Conservation (phyloP, 192 early-diverging fungal genomes). For the Dissophora globulifera region DNA sequence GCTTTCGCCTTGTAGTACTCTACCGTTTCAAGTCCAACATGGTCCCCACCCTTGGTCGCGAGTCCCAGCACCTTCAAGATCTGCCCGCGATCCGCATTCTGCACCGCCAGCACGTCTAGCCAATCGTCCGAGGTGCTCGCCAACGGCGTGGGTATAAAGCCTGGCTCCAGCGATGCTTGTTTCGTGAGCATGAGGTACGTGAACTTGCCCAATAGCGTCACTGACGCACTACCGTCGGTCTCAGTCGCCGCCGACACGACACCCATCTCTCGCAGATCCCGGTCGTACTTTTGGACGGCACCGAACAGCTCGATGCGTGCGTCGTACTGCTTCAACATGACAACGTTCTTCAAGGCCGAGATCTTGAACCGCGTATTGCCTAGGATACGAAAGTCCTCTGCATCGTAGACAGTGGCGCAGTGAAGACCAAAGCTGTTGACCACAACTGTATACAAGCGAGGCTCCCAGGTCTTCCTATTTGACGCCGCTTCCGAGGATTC, state of each 20-base stretch:
- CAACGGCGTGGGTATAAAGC: constrained; percentile 57
- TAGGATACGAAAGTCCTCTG: constrained; percentile 45
- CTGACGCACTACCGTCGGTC: neutral
- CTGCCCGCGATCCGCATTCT: constrained; percentile 33
- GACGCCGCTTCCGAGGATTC: too few species aligned
- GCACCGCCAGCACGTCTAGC: constrained; percentile 55
- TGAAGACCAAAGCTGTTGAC: constrained; percentile 65
- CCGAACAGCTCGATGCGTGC: constrained; percentile 46
- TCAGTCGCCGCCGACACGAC: neutral
- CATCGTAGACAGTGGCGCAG: constrained; percentile 57
- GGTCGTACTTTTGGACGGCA: constrained; percentile 37
- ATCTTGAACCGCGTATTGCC: constrained; percentile 59
- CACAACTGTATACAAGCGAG: constrained; percentile 40
- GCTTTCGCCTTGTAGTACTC: constrained; percentile 59
- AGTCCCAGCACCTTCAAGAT: constrained; percentile 32
- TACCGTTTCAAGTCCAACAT: constrained; percentile 44
- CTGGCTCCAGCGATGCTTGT: constrained; percentile 56
- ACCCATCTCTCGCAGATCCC: constrained; percentile 6
- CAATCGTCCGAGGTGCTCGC: constrained; percentile 53
- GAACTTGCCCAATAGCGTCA: constrained; percentile 33
- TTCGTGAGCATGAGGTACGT: constrained; percentile 62
- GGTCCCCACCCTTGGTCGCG: constrained; percentile 43
- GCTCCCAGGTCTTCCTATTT: constrained; percentile 27
- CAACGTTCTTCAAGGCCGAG: constrained; percentile 46
- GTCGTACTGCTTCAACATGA: constrained; percentile 49